Evolutionary conservation across 2,329 filamentous ascomycete species (phyloP).

Genomic region (Colletotrichum tamarilloi): DNA sequence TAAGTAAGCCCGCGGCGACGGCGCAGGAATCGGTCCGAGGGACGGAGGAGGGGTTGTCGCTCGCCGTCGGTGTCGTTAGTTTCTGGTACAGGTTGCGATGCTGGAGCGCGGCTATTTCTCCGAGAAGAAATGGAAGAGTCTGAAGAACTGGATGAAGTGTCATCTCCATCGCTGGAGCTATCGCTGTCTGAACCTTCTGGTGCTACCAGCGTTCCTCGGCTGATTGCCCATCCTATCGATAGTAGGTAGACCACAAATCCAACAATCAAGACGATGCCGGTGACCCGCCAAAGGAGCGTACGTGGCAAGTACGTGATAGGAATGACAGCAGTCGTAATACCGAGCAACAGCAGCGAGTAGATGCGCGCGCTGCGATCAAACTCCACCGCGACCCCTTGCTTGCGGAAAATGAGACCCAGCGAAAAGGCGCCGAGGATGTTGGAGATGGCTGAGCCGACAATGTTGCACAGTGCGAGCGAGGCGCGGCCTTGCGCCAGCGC

Average conservation of each 20-base stretch:
- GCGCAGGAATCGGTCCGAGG: slow-evolving; percentile 12
- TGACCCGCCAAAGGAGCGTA: too few species aligned
- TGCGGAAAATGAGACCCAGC: too few species aligned
- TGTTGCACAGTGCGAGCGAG: slow-evolving; percentile 63
- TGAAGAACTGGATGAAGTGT: not conserved
- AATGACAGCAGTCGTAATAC: too few species aligned
- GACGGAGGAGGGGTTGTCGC: slow-evolving; percentile 19
- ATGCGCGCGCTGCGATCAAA: too few species aligned
- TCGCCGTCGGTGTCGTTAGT: not conserved
- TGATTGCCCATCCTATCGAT: slow-evolving; percentile 57
- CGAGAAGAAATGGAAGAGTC: not conserved
- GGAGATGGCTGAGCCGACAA: slow-evolving; percentile 39
- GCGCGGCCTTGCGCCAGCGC: slow-evolving; percentile 57
- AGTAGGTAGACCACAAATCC: slow-evolving; percentile 56
- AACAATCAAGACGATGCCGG: slow-evolving; percentile 37
- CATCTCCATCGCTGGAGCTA: slow-evolving; percentile 41
- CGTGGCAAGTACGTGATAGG: too few species aligned
- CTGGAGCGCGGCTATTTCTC: not conserved
- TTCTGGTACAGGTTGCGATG: not conserved
- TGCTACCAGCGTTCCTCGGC: slow-evolving; percentile 51
- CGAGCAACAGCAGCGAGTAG: too few species aligned
- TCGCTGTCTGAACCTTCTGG: slow-evolving; percentile 49
- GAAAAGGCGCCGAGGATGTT: too few species aligned
- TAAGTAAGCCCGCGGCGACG: slow-evolving; percentile 25
- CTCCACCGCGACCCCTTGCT: too few species aligned